phyloP scores from a whole-genome alignment of 495 filamentous ascomycete species.

The Hyaloscypha finlandica region DNA sequence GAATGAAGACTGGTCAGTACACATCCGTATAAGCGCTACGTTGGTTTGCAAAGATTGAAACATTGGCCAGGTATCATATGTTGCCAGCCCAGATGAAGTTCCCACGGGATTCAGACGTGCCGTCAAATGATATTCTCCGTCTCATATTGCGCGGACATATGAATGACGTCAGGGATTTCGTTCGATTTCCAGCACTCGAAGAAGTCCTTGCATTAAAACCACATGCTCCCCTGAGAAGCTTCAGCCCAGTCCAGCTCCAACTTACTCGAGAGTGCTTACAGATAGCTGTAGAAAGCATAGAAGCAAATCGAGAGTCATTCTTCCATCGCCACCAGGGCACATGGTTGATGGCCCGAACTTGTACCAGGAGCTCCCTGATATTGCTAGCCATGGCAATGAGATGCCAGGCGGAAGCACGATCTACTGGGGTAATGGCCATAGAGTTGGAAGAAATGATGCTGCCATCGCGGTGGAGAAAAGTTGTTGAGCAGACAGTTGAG shows the following conservation, averaged over 20 bases:
- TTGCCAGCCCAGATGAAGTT: neutral
- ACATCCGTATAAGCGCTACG: neutral
- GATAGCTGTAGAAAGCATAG: neutral
- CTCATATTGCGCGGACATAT: neutral
- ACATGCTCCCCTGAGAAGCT: neutral
- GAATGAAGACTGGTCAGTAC: neutral
- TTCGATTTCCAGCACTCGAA: neutral
- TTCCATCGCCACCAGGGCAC: neutral
- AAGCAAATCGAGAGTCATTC: neutral
- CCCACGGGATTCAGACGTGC: neutral
- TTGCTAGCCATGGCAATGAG: neutral
- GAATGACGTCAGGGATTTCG: neutral
- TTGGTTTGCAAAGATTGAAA: neutral
- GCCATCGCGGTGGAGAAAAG: neutral
- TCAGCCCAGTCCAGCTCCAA: neutral
- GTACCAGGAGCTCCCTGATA: neutral
- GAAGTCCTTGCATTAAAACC: neutral
- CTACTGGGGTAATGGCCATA: neutral
- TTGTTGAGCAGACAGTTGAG: neutral
- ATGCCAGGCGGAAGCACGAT: neutral
- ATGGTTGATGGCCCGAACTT: neutral
- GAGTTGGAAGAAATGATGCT: conserved; percentile 1
- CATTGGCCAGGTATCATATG: neutral
- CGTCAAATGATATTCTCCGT: neutral
- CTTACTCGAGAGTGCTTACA: neutral